phyloP scores from a whole-genome alignment of 2,329 filamentous ascomycete species.

The Ophioceras dolichostomum region DNA sequence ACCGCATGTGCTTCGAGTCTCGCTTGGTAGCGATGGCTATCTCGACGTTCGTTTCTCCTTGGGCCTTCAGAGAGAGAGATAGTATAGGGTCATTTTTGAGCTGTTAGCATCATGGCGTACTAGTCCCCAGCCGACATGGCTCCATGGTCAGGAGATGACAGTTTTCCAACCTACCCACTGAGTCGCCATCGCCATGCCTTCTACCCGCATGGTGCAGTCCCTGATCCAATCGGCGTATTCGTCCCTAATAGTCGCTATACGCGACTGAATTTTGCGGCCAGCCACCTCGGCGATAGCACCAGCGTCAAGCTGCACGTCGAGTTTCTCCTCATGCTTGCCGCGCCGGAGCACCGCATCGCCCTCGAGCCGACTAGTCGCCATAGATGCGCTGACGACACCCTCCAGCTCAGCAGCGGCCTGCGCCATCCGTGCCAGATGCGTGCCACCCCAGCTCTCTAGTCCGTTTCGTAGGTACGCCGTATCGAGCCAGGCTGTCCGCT shows the following conservation, averaged over 20 bases:
- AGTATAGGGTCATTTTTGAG: too few species aligned
- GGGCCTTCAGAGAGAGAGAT: conserved; percentile 8
- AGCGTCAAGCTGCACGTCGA: too few species aligned
- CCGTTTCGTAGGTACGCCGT: conserved; percentile 12
- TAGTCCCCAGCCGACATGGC: too few species aligned
- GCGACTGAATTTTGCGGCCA: conserved; percentile 8
- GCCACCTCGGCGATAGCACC: too few species aligned
- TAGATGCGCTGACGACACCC: too few species aligned
- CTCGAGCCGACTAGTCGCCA: too few species aligned
- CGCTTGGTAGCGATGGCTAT: conserved; percentile 15
- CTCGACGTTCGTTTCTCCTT: conserved; percentile 16
- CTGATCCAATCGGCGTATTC: conserved; percentile 19
- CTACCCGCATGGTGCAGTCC: conserved; percentile 19
- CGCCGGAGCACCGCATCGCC: too few species aligned
- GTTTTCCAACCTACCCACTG: conserved; percentile 16
- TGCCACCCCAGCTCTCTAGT: conserved; percentile 13
- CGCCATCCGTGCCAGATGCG: conserved; percentile 11
- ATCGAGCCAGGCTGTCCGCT: conserved; percentile 12
- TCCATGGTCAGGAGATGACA: too few species aligned
- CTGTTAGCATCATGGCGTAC: too few species aligned
- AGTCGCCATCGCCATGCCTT: conserved; percentile 21
- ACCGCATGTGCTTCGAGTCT: conserved; percentile 16
- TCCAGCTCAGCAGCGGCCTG: conserved; percentile 6
- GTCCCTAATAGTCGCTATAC: conserved; percentile 11
- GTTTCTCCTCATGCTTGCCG: too few species aligned